phyloP scores from a whole-genome alignment of 352 stramenopile species.

The Phytophthora colocasiae region DNA sequence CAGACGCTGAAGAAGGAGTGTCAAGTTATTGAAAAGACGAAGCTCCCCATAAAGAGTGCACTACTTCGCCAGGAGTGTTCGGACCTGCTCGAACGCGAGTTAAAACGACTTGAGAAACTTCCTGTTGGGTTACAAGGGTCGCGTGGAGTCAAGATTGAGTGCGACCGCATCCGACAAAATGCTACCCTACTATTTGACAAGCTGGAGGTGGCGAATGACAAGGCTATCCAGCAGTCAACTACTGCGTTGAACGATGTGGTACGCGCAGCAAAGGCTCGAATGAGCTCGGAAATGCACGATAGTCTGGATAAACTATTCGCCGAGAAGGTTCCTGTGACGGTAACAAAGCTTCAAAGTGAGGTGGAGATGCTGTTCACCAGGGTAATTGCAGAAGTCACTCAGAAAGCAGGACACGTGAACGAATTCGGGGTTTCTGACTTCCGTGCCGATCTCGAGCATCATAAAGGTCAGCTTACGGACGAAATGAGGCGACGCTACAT shows the following conservation, averaged over 20 bases:
- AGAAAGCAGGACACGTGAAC: slow-evolving; percentile 32
- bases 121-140: slow-evolving; percentile 57
- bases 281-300: slow-evolving; percentile 71
- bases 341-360: slow-evolving; percentile 65
- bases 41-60: slow-evolving; percentile 64
- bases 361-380: slow-evolving; percentile 54
- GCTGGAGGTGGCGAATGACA: slow-evolving; percentile 76
- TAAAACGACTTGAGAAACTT: slow-evolving; percentile 59
- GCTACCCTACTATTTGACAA: slow-evolving; percentile 75
- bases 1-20: slow-evolving; percentile 65
- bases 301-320: slow-evolving; percentile 68
- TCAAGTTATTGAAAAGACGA: slow-evolving; percentile 59
- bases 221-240: slow-evolving; percentile 69
- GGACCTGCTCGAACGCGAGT: slow-evolving; percentile 51
- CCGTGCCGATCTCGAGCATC: slow-evolving; percentile 57
- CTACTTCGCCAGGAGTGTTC: slow-evolving; percentile 61
- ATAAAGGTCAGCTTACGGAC: slow-evolving; percentile 68
- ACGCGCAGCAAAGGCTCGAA: slow-evolving; percentile 56
- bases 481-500: slow-evolving; percentile 82
- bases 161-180: slow-evolving; percentile 63
- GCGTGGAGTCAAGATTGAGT: slow-evolving; percentile 58
- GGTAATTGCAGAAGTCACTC: slow-evolving; percentile 40
- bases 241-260: slow-evolving; percentile 59
- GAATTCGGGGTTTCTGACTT: slow-evolving; percentile 48
- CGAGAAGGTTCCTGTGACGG: slow-evolving; percentile 53